These are phyloP conservation scores for Crithidia bombi DNA, from an alignment of 208 protist genomes.

Conservation along the genomic window DNA sequence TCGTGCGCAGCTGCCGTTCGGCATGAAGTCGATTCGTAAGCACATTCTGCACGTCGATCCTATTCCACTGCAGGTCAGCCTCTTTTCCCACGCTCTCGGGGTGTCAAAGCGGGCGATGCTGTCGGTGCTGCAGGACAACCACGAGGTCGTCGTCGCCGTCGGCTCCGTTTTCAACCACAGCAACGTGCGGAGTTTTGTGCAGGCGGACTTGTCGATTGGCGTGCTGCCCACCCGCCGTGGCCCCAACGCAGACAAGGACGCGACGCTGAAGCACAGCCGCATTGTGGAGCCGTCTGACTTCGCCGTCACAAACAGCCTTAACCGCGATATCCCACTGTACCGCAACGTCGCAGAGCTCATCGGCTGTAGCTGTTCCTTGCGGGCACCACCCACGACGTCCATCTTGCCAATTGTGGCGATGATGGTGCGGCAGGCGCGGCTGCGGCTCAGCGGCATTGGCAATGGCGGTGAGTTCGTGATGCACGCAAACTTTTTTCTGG, in stretches of 20 bases:
- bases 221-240: conserved; percentile 86
- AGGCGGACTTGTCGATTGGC: conserved; percentile 90
- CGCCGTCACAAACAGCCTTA: conserved; percentile 49
- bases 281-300: conserved; percentile 83
- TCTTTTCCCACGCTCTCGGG: conserved; percentile 92
- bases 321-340: conserved; percentile 79
- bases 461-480: conserved; percentile 86
- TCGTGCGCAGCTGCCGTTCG: conserved; percentile 92
- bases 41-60: conserved; percentile 94
- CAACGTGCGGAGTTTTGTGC: conserved; percentile 92
- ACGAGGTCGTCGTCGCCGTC: conserved; percentile 92
- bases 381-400: conserved; percentile 70
- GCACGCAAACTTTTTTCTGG: conserved; percentile 82
- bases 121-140: conserved; percentile 94
- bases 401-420: conserved; percentile 85
- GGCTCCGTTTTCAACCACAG: conserved; percentile 92
- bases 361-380: conserved; percentile 79
- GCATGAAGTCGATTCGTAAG: conserved; percentile 92
- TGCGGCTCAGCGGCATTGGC: conserved; percentile 81
- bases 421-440: conserved; percentile 81
- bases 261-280: conserved; percentile 47
- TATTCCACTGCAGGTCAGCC: conserved; percentile 94
- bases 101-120: conserved; percentile 91
- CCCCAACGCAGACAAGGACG: conserved; percentile 75
- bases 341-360: conserved; percentile 88